Evolutionary conservation across 2,329 filamentous ascomycete genomes (phyloP).

Genomic region (Furcasterigmium furcatum): DNA sequence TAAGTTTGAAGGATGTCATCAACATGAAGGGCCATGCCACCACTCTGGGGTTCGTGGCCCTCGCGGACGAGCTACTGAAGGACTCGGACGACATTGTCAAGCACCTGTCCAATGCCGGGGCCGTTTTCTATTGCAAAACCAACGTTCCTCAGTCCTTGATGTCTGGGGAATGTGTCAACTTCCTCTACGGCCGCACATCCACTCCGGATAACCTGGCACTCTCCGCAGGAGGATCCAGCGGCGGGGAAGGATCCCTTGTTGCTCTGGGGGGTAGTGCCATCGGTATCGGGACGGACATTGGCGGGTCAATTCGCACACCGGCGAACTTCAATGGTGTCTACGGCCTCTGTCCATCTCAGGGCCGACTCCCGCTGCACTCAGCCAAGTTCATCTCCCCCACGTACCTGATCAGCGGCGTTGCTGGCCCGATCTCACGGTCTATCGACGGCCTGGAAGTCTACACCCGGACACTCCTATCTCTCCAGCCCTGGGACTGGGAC

Average conservation of each 20-base stretch:
- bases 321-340: slow-evolving; percentile 40
- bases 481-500: too few species aligned
- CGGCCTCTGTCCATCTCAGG: slow-evolving; percentile 34
- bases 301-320: slow-evolving; percentile 39
- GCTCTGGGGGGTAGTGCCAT: slow-evolving; percentile 35
- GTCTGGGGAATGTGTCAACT: slow-evolving; percentile 27
- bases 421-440: too few species aligned
- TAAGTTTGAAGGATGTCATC: too few species aligned
- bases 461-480: too few species aligned
- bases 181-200: slow-evolving; percentile 32
- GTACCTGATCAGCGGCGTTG: too few species aligned
- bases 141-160: slow-evolving; percentile 37
- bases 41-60: too few species aligned
- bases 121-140: slow-evolving; percentile 37
- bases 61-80: too few species aligned
- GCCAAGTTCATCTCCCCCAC: too few species aligned
- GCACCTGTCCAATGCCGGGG: too few species aligned
- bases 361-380: slow-evolving; percentile 24
- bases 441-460: too few species aligned
- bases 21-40: too few species aligned
- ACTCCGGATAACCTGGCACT: slow-evolving; percentile 36
- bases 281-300: slow-evolving; percentile 43
- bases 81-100: too few species aligned
- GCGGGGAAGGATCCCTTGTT: slow-evolving; percentile 37
- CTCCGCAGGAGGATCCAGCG: slow-evolving; percentile 36